Evolutionary conservation across 2,329 filamentous ascomycete genomes (phyloP).

Genomic region (Stachybotrys chartarum): DNA sequence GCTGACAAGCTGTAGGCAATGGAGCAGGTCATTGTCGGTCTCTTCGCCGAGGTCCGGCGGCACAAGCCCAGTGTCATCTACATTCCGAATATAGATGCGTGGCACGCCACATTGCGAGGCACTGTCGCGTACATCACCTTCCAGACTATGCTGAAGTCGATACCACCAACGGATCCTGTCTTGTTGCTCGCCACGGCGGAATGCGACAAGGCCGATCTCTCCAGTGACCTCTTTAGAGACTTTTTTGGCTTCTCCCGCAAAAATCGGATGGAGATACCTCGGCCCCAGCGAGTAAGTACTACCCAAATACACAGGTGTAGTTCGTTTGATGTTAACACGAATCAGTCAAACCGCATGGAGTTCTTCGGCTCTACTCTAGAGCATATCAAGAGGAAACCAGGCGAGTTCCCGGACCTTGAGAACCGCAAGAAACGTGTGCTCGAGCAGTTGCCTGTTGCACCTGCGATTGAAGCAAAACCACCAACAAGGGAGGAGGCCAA

Average conservation of each 20-base stretch:
- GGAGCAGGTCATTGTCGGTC: conserved; percentile 82
- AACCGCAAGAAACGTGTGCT: conserved; percentile 82
- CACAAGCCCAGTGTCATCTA: conserved; percentile 96
- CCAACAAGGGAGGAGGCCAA: conserved; percentile 75
- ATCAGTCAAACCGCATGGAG: conserved; percentile 55
- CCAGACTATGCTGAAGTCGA: conserved; percentile 68
- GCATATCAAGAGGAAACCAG: conserved; percentile 72
- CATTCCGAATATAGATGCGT: conserved; percentile 82
- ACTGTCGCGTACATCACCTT: conserved; percentile 76
- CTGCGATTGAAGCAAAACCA: conserved; percentile 59
- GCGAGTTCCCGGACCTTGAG: conserved; percentile 78
- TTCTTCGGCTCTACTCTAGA: conserved; percentile 72
- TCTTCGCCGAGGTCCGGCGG: conserved; percentile 87
- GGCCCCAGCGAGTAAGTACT: conserved; percentile 53
- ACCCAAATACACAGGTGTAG: background rate
- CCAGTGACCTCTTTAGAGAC: conserved; percentile 59
- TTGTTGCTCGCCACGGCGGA: conserved; percentile 83
- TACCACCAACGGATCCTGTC: conserved; percentile 86
- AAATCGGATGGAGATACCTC: conserved; percentile 64
- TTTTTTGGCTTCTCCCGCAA: conserved; percentile 81
- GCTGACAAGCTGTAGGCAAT: conserved; percentile 43
- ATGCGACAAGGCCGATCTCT: conserved; percentile 52
- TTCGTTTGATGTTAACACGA: background rate
- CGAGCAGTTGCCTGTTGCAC: conserved; percentile 68
- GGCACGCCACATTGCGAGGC: conserved; percentile 60